Percentiles rank a stretch among this genome's conserved stretches.
Conservation (phyloP, 148 eudicot species). For the Rhododendron mucronatum region DNA sequence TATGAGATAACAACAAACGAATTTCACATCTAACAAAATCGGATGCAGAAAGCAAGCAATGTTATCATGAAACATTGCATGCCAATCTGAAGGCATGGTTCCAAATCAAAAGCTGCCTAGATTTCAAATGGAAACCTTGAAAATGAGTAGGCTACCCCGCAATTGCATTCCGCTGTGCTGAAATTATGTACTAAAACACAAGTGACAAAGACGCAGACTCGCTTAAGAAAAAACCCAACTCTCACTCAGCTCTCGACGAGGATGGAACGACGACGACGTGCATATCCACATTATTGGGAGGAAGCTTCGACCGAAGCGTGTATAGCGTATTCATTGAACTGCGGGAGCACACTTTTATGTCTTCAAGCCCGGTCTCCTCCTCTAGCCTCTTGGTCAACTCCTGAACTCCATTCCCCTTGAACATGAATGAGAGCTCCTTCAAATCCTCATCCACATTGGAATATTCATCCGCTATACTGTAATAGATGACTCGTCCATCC, state of each 20-base stretch:
- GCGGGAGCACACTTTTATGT: constrained; percentile 43
- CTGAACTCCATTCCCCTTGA: constrained; percentile 51
- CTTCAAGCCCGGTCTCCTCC: constrained; percentile 50
- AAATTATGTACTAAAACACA: neutral
- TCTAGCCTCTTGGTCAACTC: constrained; percentile 48
- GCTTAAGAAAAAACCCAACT: neutral
- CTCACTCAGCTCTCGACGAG: constrained; percentile 25
- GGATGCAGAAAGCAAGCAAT: no score
- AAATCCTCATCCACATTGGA: constrained; percentile 28
- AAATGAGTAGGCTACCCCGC: neutral
- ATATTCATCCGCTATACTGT: constrained; percentile 40
- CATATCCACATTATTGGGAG: constrained; percentile 56
- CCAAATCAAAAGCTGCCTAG: neutral
- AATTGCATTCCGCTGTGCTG: neutral
- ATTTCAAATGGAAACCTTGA: neutral
- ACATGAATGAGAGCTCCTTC: constrained; percentile 32
- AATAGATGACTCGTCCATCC: constrained; percentile 59
- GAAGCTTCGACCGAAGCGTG: constrained; percentile 57
- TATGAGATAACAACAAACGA: no score
- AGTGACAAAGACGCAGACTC: neutral
- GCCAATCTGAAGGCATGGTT: no score
- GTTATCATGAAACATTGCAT: no score
- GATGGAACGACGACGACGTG: constrained; percentile 56
- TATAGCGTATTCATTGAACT: constrained; percentile 55
- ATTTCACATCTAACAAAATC: no score